A percentile compares a stretch with the other conserved stretches of the same genome.
Evolutionary conservation across 768 basidiomycete genomes (phyloP).

Genomic region (Crucibulum laeve): DNA sequence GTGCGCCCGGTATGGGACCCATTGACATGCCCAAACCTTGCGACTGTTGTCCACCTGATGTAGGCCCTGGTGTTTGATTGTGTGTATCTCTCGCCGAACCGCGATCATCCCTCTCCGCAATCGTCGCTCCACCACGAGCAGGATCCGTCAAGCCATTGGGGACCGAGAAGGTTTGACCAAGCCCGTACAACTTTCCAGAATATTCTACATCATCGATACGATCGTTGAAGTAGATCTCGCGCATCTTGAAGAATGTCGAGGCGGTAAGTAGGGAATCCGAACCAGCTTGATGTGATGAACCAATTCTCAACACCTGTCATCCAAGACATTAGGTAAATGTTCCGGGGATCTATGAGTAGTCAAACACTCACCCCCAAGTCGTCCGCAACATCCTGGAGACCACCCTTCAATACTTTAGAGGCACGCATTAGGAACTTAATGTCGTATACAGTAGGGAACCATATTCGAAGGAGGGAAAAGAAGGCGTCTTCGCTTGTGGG

Average conservation of each 20-base stretch:
- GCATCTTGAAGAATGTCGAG: conserved; percentile 94
- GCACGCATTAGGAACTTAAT: conserved; percentile 95
- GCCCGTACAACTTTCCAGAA: conserved; percentile 79
- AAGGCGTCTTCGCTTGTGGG: conserved; percentile 88
- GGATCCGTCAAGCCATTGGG: conserved; percentile 65
- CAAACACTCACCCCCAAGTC: conserved; percentile 75
- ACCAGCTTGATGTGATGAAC: conserved; percentile 91
- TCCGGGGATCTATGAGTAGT: conserved; percentile 6
- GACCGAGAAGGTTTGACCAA: conserved; percentile 72
- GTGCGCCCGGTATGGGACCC: conserved; percentile 36
- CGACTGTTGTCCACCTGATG: conserved; percentile 25
- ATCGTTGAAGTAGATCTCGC: conserved; percentile 87
- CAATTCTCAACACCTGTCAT: conserved; percentile 78
- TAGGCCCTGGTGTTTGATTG: conserved; percentile 52
- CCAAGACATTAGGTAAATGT: neutral
- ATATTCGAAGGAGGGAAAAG: conserved; percentile 79
- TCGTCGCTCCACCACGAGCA: conserved; percentile 70
- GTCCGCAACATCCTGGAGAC: conserved; percentile 92
- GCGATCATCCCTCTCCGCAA: conserved; percentile 77
- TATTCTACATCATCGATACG: conserved; percentile 81
- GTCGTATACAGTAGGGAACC: conserved; percentile 97
- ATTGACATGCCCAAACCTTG: conserved; percentile 46
- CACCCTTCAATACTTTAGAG: conserved; percentile 82
- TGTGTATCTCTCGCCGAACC: conserved; percentile 45
- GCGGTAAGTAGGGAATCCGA: conserved; percentile 95